Evolutionary conservation across 495 filamentous ascomycete species (phyloP).

Genomic region (Parachaetomium inaequale): DNA sequence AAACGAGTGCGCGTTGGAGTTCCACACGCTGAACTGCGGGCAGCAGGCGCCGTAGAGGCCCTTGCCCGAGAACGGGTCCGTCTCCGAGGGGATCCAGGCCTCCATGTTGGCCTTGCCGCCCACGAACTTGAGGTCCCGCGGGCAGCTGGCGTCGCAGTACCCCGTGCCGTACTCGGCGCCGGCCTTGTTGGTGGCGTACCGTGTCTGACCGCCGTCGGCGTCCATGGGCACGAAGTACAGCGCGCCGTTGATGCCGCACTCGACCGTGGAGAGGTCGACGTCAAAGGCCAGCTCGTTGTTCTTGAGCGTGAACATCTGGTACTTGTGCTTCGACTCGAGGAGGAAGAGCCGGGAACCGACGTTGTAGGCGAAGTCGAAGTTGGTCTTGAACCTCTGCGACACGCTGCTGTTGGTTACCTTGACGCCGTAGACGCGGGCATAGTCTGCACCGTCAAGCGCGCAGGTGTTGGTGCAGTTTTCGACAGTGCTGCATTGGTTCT

Average conservation of each 20-base stretch:
- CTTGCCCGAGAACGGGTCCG: background rate
- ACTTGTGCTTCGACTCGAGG: constrained; percentile 44
- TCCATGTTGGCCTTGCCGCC: constrained; percentile 52
- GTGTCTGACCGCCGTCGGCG: constrained; percentile 47
- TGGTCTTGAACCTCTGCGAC: constrained; percentile 48
- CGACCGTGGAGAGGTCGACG: constrained; percentile 47
- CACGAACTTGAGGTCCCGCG: constrained; percentile 41
- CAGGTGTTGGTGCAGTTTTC: constrained; percentile 42
- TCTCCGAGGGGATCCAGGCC: constrained; percentile 49
- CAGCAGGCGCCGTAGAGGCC: constrained; percentile 55
- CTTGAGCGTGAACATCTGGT: constrained; percentile 51
- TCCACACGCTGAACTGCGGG: constrained; percentile 62
- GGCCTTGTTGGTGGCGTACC: constrained; percentile 47
- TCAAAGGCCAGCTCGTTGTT: constrained; percentile 56
- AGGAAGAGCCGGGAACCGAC: constrained; percentile 51
- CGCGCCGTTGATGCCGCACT: constrained; percentile 52
- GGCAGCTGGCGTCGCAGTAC: constrained; percentile 56
- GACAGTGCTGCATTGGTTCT: constrained; percentile 28
- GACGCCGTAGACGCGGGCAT: constrained; percentile 39
- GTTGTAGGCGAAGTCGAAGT: constrained; percentile 40
- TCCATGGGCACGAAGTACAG: constrained; percentile 55
- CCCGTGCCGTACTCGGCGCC: constrained; percentile 56
- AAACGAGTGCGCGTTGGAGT: constrained; percentile 22
- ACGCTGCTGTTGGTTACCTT: constrained; percentile 37
- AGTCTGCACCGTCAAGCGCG: constrained; percentile 44